Base-by-base conservation (phyloP, 768 basidiomycete genomes). In the Rhodotorula taiwanensis region DNA sequence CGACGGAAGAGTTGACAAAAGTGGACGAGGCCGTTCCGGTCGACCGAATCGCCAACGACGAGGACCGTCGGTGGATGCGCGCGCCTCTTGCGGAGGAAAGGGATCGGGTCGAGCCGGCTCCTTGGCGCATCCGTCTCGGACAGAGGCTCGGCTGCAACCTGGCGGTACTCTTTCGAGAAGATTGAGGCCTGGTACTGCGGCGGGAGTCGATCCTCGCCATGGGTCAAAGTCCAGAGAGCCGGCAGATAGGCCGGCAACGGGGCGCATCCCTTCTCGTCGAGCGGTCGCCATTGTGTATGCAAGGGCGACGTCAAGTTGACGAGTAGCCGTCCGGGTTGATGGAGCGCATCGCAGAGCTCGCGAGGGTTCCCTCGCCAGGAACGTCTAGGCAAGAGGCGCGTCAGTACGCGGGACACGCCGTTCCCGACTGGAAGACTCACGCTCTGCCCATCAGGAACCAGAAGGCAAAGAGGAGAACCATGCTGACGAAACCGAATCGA, bases 1-100 rank as follows among this genome's bases (percentile, higher is more conserved):
- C 55, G 63, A 13, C 60, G 55, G 49, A 69, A 59, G n/a, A 69
- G 49, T 50, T 69, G 63, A 53, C 67, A 69, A 58, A 69, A 69
- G 16, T 65, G 63, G 39, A 62, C 60, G 43, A 69, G 54, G 9
- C 67, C 67, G 53, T 69, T 69, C 20, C 67, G 60, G 50, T 69
- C 67, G 50, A 69, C 67, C 23, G 67, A 69, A 27, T 69, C 67
- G 52, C 67, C 67, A 25, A 69, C 28, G 39, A 69, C 27, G 49
- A 69, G 59, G 27, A 69, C 50, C 10, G 67, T 69, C 1, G 67
- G 67, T 21, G 67, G 63, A 9, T 55, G 42, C 0, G 7, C 23
- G 0, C 63, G 63, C 6, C 42, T 31, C 34, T 49, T 55, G 28
- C 62, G 67, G 15, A 69, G 60, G 57, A 65, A 69, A 16, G 56